Percentiles rank a stretch among this genome's conserved stretches.
These are phyloP conservation scores for Leucaena leucocephala DNA, from an alignment of 306 rosid species.

Conservation along the genomic window DNA sequence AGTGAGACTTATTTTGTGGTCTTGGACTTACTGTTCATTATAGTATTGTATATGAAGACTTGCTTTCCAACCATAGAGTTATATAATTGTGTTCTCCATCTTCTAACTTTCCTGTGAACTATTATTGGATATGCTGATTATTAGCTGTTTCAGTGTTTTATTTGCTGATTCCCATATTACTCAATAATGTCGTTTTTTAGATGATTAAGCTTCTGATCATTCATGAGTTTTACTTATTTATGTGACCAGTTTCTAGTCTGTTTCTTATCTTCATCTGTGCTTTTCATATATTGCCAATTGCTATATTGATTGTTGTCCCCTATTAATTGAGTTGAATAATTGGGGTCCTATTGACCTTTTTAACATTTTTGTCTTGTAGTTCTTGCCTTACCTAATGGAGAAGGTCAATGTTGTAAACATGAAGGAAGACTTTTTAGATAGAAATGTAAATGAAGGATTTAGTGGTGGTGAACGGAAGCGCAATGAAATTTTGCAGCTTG, in stretches of 20 bases:
- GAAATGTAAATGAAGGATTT: constrained; percentile 96
- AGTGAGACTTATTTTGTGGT: neutral
- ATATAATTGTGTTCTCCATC: neutral
- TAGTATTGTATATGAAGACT: neutral
- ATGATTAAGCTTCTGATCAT: neutral
- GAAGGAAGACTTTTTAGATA: constrained; percentile 87
- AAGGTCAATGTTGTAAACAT: constrained; percentile 86
- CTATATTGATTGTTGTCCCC: neutral
- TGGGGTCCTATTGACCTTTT: neutral
- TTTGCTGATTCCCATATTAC: neutral
- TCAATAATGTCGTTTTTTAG: neutral
- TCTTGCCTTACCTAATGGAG: constrained; percentile 72
- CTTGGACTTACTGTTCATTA: neutral
- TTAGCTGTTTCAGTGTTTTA: neutral
- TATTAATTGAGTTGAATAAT: neutral
- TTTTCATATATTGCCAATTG: neutral
- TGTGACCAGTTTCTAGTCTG: constrained; percentile 1
- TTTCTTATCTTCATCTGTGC: neutral
- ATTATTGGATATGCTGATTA: neutral
- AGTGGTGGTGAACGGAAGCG: constrained; percentile 97
- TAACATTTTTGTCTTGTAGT: constrained; percentile 57
- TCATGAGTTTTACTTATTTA: neutral
- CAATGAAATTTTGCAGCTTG: constrained; percentile 92
- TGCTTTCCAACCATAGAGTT: neutral
- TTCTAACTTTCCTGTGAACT: neutral